Evolutionary conservation across 768 basidiomycete genomes (phyloP), one percentile per base, ranked within the genome.

Genomic region (Lyophyllum semitale): DNA sequence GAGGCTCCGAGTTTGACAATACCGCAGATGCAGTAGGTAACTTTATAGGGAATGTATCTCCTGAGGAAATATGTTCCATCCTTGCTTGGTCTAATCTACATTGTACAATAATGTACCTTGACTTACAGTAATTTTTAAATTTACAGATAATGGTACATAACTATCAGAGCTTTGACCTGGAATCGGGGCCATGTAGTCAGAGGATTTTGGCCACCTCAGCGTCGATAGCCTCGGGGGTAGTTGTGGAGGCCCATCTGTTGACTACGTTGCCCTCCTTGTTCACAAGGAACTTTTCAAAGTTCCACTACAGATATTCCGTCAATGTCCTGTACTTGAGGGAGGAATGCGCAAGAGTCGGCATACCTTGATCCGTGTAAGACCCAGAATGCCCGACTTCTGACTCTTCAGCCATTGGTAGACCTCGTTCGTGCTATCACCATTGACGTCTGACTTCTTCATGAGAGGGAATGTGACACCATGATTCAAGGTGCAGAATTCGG

Each of bases 401-500:
- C 76, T 73, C 77, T 97, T 96, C 60, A 96, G 79, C 83, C 85
- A 95, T 55, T 88, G 82, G 78, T 81, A 95, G 0, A 94, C 88
- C 61, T 89, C 82, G 72, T 94, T 94, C 55, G 90, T 84, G 60
- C 80, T 74, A 61, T 88, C 84, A 3, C 95, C 95, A 68, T 97
- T 98, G 37, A 97, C 95, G 48, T 97, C 91, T 18, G 89, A 89
- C 74, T 96, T 98, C 75, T 85, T 89, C 87, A 92, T 91, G 47
- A 98, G 73, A 11, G 92, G 92, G 78, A 96, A 96, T 7, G 83
- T 84, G 25, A 98, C 94, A 17, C 92, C 92, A 68, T 95, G 87
- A 76, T 95, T 96, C 58, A 84, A 64, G 48, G 82, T 74, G 74
- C 92, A 93, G 71, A 89, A 91, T 64, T 84, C 75, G 18, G 76